phyloP scores from a whole-genome alignment of 768 basidiomycete species.

The Hortiboletus flavorubellus region DNA sequence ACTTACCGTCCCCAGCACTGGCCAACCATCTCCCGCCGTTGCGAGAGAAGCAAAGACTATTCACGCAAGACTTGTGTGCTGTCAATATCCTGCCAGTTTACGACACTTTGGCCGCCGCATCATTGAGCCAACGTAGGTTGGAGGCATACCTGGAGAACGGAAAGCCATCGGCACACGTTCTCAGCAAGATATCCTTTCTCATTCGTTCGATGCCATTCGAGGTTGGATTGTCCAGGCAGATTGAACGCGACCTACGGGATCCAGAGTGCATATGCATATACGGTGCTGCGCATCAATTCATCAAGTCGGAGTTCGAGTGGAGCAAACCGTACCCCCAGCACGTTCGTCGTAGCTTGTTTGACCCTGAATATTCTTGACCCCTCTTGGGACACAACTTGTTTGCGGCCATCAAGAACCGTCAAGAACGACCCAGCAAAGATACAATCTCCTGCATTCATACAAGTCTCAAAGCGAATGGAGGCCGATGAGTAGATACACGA shows the following conservation, averaged over 20 bases:
- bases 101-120: slow-evolving; percentile 1
- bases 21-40: slow-evolving; percentile 59
- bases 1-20: slow-evolving; percentile 67
- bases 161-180: slow-evolving; percentile 28
- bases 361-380: neutral
- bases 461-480: slow-evolving; percentile 9
- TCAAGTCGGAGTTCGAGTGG: slow-evolving; percentile 13
- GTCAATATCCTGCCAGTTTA: slow-evolving; percentile 28
- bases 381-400: neutral
- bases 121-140: neutral
- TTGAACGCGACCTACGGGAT: slow-evolving; percentile 6
- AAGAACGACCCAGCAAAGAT: neutral
- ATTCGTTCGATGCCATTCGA: slow-evolving; percentile 24
- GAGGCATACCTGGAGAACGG: slow-evolving; percentile 33
- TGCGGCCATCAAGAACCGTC: neutral
- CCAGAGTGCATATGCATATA: slow-evolving; percentile 8
- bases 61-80: slow-evolving; percentile 62
- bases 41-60: slow-evolving; percentile 60
- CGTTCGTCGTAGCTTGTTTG: neutral
- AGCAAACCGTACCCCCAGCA: neutral
- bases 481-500: slow-evolving; percentile 25
- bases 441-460: slow-evolving; percentile 22
- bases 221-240: slow-evolving; percentile 21
- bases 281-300: neutral
- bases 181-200: slow-evolving; percentile 16